Base-by-base conservation (phyloP, 345 rosid genomes). In the Hibiscus syriacus region DNA sequence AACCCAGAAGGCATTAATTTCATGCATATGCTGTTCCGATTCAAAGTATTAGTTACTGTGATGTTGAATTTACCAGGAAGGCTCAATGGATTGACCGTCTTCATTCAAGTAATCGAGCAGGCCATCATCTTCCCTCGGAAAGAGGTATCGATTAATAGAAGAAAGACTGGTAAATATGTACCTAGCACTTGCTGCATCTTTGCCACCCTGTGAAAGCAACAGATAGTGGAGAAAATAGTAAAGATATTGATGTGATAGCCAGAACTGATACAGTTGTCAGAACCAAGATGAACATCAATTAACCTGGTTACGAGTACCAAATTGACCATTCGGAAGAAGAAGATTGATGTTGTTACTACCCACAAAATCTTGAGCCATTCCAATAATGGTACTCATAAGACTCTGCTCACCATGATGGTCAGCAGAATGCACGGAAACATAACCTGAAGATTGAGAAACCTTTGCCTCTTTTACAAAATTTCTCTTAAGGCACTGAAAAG, bases 331-430 rank as follows among this genome's bases (percentile, higher is more conserved):
- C 4, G 98, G 98, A 54, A 70, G 73, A 41, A 94, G 87, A 66
- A 95, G 85, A 77, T 94, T 94, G 19, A 94, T 83, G 77, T 94
- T 94, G 78, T 94, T 94, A 77, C 98, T 94, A 48, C 99, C 99
- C 25, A 91, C 92, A 66, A 82, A 91, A 75, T 94, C 88, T 76
- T 94, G 99, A 2, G 99, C 98, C 99, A 94, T 94, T 34, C 97
- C 98, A 2, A 94, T 14, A 67, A 94, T 90, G 56, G 97, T 84
- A 50, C 88, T 72, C 14, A 83, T 79, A 73, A 95, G 93, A 88
- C 95, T 92, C 79, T 81, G 86, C 81, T 95, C 99, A 4, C 99
- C 99, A 53, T 95, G 98, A 78, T 92, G 98, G 74, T 95, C 90
- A 55, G 99, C 96, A 71, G 97, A 86, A 56, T 88, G 84, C 82